These are phyloP conservation scores for Lentinula guzmanii DNA, from an alignment of 768 basidiomycete species.

Conservation along the genomic window DNA sequence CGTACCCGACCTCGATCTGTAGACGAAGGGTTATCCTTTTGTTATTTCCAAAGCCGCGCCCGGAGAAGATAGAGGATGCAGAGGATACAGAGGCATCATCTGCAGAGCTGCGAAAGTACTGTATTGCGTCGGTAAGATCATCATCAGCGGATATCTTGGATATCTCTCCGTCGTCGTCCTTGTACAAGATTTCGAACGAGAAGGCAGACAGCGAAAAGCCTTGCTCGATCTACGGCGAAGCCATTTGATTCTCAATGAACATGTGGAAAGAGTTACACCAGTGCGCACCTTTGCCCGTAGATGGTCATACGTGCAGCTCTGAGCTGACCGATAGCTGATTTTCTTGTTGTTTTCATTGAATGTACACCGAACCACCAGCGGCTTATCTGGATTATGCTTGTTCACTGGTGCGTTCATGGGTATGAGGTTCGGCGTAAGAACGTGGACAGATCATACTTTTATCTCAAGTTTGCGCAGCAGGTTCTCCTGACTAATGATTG, in stretches of 20 bases:
- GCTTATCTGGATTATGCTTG: slow-evolving; percentile 41
- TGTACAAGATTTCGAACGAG: slow-evolving; percentile 72
- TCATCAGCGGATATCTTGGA: slow-evolving; percentile 61
- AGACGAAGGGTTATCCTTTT: slow-evolving; percentile 75
- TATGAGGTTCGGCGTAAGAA: background rate
- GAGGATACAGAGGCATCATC: slow-evolving; percentile 72
- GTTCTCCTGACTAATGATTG: background rate
- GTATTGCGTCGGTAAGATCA: slow-evolving; percentile 82
- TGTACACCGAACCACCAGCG: slow-evolving; percentile 78
- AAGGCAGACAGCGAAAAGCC: slow-evolving; percentile 71
- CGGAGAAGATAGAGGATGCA: slow-evolving; percentile 68
- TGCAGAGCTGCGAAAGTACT: slow-evolving; percentile 72
- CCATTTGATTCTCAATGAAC: background rate
- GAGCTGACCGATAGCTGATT: slow-evolving; percentile 75
- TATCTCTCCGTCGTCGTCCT: slow-evolving; percentile 83
- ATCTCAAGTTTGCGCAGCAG: background rate
- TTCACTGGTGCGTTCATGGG: slow-evolving; percentile 9
- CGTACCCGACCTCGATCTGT: slow-evolving; percentile 79
- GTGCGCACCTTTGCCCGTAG: slow-evolving; percentile 63
- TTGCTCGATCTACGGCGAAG: slow-evolving; percentile 63
- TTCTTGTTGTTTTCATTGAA: slow-evolving; percentile 70
- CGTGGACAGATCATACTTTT: background rate
- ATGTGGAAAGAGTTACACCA: slow-evolving; percentile 1
- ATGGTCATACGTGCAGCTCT: slow-evolving; percentile 71
- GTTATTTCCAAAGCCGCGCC: slow-evolving; percentile 51